phyloP scores from a whole-genome alignment of 768 basidiomycete genomes.

The Tylopilus cervinicoccineus region DNA sequence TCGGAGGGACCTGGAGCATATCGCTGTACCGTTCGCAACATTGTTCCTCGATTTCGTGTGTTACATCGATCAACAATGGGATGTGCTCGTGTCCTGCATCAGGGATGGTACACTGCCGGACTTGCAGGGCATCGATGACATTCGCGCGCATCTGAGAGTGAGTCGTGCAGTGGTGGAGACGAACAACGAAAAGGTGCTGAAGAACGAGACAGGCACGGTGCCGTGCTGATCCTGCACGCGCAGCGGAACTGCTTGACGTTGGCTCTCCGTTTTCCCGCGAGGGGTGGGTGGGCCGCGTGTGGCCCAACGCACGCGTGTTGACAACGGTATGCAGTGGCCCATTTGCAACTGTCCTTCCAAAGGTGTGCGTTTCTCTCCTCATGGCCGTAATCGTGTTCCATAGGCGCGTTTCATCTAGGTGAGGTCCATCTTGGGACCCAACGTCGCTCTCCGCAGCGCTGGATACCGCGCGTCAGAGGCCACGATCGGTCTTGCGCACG shows the following conservation, averaged over 20 bases:
- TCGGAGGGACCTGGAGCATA: neutral
- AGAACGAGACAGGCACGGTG: constrained; percentile 3
- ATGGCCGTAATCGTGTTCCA: neutral
- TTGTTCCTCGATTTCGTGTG: neutral
- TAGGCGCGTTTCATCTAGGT: constrained; percentile 3
- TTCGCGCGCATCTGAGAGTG: constrained; percentile 14
- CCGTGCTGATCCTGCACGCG: constrained; percentile 12
- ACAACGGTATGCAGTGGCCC: constrained; percentile 8
- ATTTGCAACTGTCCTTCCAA: constrained; percentile 10
- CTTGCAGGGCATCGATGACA: constrained; percentile 7
- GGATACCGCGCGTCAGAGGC: constrained; percentile 16
- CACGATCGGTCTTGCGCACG: neutral
- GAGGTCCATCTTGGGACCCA: constrained; percentile 12
- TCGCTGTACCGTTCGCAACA: constrained; percentile 6
- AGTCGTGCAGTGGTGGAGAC: neutral
- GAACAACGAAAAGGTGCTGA: neutral
- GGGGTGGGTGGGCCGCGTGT: constrained; percentile 17
- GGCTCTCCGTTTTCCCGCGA: constrained; percentile 8
- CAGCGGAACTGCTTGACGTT: constrained; percentile 15
- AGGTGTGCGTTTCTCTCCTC: constrained; percentile 1
- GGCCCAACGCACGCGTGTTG: constrained; percentile 8
- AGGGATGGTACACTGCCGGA: constrained; percentile 14
- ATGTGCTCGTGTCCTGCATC: constrained; percentile 10
- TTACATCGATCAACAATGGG: neutral
- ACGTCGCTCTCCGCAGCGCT: neutral